Base-by-base conservation (phyloP, 192 early-diverging fungal species). In the Entomortierella parvispora region DNA sequence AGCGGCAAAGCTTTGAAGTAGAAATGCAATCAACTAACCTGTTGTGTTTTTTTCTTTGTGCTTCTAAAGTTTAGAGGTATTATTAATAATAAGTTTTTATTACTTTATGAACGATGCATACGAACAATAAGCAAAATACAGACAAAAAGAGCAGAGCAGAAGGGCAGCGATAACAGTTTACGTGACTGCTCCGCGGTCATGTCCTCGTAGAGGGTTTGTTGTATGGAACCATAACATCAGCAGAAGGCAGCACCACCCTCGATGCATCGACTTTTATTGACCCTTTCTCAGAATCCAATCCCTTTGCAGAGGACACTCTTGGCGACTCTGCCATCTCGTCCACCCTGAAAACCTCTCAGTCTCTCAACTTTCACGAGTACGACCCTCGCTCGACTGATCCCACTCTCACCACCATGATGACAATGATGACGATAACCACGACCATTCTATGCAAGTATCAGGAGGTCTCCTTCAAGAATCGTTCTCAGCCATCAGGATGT, bases 281-380 rank as follows among this genome's bases (percentile, higher is more conserved):
- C 40, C 74, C 74, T 20, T 77, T 64, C 55, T 77, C 74, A 46
- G 74, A 77, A 31, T 77, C 74, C 22, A 77, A 77, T 40, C 74
- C 74, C 1, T 77, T 77, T 48, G 74, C 74, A 20, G 74, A 77
- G 7, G 74, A 77, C 40, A 42, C 59, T 10, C 49, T 67, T 14
- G 53, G 44, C 12, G 12, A 12, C 12, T 50, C 64, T 17, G 48
- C 48, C 28, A 28, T 68, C 34, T 48, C 71, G 1, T 44, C 71
- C 5, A 6, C 22, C 1, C 40, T 62, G 4, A 62, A 31, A n/a
- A n/a, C 60, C 9, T 68, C 74, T 4, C 65, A 57, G 48, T 61
- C 74, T 1, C 40, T 77, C 34, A 77, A 77, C 43, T 77, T 68
- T 43, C 33, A 47, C 47, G 74, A 77, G 42, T 77, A 77, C 20